Evolutionary conservation across 2,329 filamentous ascomycete species (phyloP), one percentile per base, ranked within the genome.

Genomic region (Colletotrichum ledebouriae): DNA sequence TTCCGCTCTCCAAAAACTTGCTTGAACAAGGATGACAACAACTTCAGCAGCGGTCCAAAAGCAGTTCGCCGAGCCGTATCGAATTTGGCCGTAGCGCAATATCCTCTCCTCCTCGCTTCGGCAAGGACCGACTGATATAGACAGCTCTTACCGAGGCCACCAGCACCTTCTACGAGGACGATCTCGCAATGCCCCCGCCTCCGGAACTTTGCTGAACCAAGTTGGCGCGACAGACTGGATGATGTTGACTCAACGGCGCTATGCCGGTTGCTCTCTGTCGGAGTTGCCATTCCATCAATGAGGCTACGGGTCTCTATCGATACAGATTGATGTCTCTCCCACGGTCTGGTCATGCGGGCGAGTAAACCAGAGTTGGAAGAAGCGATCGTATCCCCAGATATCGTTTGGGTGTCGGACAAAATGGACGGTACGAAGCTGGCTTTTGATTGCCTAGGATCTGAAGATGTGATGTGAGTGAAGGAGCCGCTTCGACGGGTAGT

Each of bases 1-100:
- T 90, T 88, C 44, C 85, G 84, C 75, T 91, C 89, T 1, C 88
- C 89, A 82, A 88, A 91, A 3, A 90, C 86, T 74, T 91, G 89
- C 73, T 88, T 88, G 77, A 91, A 90, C 15, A 91, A 79, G 20
- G 87, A 90, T 11, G 88, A 90, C 11, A 91, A 77, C n/a, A 91
- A 78, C 76, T 87, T 90, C 29, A 91, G 82, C 44, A 91, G 77
- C 4, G 89, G 89, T 1, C 88, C 88, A 74, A 90, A 91, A 3
- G 89, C 86, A 9, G 83, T 86, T 72, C 85, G 85, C 71, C 86
- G 82, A 0, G 88, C 85, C 0, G 85, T 86, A 73, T 91, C 89
- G 67, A 91, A 91, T 73, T 91, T 91, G 46, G 89, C 86, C 37
- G 87, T 89, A 6, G 88, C 87, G 73, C 88, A 90, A 73, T 90